These are phyloP conservation scores for Phytophthora fragariae DNA, from an alignment of 352 stramenopile species.

Conservation along the genomic window DNA sequence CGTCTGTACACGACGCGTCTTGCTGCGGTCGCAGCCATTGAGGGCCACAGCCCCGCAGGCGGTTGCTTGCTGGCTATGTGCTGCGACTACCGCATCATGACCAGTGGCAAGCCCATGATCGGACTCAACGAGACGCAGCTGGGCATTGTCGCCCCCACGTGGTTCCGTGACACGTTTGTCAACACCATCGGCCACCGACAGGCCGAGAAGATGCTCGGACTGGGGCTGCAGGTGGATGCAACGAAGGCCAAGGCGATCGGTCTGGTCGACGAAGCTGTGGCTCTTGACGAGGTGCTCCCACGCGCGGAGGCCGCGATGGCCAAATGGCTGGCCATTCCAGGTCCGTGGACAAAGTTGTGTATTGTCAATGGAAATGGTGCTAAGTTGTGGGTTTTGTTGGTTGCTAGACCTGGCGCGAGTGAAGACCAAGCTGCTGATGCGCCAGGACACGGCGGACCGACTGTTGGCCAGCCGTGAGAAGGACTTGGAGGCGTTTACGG, in stretches of 20 bases:
- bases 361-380: neutral
- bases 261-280: slow-evolving; percentile 79
- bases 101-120: slow-evolving; percentile 88
- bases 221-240: slow-evolving; percentile 83
- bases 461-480: slow-evolving; percentile 57
- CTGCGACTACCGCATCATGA: slow-evolving; percentile 96
- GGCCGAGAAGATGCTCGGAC: slow-evolving; percentile 86
- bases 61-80: slow-evolving; percentile 95
- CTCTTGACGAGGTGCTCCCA: slow-evolving; percentile 79
- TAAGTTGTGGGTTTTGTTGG: slow-evolving; percentile 2
- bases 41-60: slow-evolving; percentile 93
- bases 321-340: slow-evolving; percentile 86
- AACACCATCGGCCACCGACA: slow-evolving; percentile 88
- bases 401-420: slow-evolving; percentile 67
- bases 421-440: slow-evolving; percentile 83
- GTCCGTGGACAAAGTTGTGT: slow-evolving; percentile 32
- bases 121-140: slow-evolving; percentile 96
- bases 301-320: slow-evolving; percentile 66
- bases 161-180: slow-evolving; percentile 84
- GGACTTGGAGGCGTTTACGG: slow-evolving; percentile 74
- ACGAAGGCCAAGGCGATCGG: slow-evolving; percentile 78
- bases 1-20: slow-evolving; percentile 93
- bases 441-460: slow-evolving; percentile 72
- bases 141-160: slow-evolving; percentile 89
- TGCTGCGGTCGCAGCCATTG: slow-evolving; percentile 89